These are phyloP conservation scores for Colletotrichum melonis DNA, from an alignment of 2,329 filamentous ascomycete genomes.

Conservation along the genomic window DNA sequence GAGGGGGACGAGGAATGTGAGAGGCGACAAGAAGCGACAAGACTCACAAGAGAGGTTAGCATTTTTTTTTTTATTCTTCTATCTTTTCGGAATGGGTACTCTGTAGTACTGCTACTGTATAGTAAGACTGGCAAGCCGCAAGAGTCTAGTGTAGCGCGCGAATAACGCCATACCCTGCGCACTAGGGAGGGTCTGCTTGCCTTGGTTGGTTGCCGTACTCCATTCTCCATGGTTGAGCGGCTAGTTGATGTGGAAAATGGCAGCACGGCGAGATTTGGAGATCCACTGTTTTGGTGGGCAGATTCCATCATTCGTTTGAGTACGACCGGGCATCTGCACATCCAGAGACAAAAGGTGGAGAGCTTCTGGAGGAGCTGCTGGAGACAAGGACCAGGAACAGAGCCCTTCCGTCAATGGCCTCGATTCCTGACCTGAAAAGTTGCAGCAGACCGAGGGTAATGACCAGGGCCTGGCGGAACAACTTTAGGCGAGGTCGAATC, in stretches of 20 bases:
- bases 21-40: conserved; percentile 12
- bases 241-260: conserved; percentile 35
- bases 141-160: conserved; percentile 34
- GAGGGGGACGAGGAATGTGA: conserved; percentile 16
- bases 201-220: conserved; percentile 33
- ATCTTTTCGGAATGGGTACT: conserved; percentile 17
- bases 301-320: conserved; percentile 36
- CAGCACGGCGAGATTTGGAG: conserved; percentile 35
- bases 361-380: conserved; percentile 27
- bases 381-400: conserved; percentile 33
- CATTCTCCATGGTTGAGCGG: conserved; percentile 33
- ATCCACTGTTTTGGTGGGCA: conserved; percentile 33
- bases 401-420: conserved; percentile 22
- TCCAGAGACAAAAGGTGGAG: conserved; percentile 33
- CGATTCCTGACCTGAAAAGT: conserved; percentile 20
- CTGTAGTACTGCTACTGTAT: background rate
- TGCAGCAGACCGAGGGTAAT: conserved; percentile 3
- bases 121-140: conserved; percentile 2
- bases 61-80: conserved; percentile 3
- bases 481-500: conserved; percentile 20
- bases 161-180: conserved; percentile 36
- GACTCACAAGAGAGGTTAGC: conserved; percentile 22
- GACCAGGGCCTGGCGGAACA: conserved; percentile 13
- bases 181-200: conserved; percentile 29
- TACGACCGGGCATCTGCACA: conserved; percentile 34